Base-by-base conservation (phyloP, 2,329 filamentous ascomycete genomes). In the Aspergillus fumigatiaffinis region DNA sequence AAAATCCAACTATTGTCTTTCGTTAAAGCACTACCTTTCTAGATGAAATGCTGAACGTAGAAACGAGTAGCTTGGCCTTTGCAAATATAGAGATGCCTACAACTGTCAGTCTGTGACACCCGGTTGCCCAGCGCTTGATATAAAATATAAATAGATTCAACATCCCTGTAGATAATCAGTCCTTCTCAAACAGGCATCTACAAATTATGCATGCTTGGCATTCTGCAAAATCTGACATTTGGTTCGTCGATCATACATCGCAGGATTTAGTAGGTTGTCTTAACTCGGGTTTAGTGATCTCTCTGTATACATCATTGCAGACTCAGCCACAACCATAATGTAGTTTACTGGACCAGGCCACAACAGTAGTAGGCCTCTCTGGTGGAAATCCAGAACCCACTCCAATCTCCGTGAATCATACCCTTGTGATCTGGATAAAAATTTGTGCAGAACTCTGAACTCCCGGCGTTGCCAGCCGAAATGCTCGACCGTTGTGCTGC, bases 1-100 rank as follows among this genome's bases (percentile, higher is more conserved):
- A 8, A 55, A 58, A 55, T 58, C 29, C 38, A 52, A 55, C 51
- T 55, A 53, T 32, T 23, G 53, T 55, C 53, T 28, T 26, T 58
- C 56, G 3, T 55, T 58, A 20, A 28, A 25, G 23, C 25, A 23
- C 23, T 26, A 14, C 21, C 42, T 17, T 21, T 29, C 23, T 44
- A 10, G 9, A 8, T 38, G 6, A 17, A 6, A 38, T 38, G 14
- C 32, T 38, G 32, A 38, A n/a, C 6, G 32, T 38, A 38, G 32
- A 17, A 38, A 7, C 44, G 17, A 29, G 28, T 14, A 57, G 26
- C 55, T 49, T 10, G 29, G 17, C 29, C 55, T 57, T 52, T 41
- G 51, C 47, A 48, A 25, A 38, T 20, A 28, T 4, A 35, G 7
- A 14, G 12, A 26, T 35, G 32, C 14, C 41, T 44, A 8, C 8